Evolutionary conservation across 2,329 filamentous ascomycete species (phyloP), one percentile per base, ranked within the genome.

Genomic region (Plenodomus tracheiphilus): DNA sequence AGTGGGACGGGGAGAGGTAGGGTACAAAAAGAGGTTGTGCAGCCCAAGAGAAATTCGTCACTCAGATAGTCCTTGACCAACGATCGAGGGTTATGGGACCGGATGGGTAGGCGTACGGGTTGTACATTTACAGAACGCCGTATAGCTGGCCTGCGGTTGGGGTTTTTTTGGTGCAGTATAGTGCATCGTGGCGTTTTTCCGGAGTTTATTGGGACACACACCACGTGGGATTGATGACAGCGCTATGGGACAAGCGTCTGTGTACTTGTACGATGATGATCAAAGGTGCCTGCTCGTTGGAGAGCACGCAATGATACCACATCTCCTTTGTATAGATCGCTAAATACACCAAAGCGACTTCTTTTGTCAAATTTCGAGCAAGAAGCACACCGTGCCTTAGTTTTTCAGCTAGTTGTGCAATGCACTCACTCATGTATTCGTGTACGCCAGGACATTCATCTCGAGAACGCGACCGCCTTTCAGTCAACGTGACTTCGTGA

Each of bases 11-110:
- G 68, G 11, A 62, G 62, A 43, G 48, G 62, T 32, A 53, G 63
- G 20, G 66, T 66, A 9, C 61, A 68, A 49, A 66, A 66, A 49
- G 64, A 71, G 51, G 50, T 38, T 4, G 49, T 69, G 16, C 59
- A 65, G 43, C 55, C 64, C 5, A 65, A 63, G 32, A 49, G 53
- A 28, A 62, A 56, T 13, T 51, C 47, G 8, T 59, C 56, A 28
- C 50, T 57, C n/a, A 50, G 61, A 35, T 32, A 11, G 15, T 15
- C 28, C 15, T 32, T 11, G 9, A 8, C 11, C 28, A 32, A 4
- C 7, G 4, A 15, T 4, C 15, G 13, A 32, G 28, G 13, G 28
- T 4, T 8, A 15, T 32, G 28, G 28, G 15, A 15, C 13, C 28
- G 37, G 21, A 25, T 38, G 43, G 39, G 22, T 38, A 21, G 39